phyloP scores from a whole-genome alignment of 345 rosid species.

The Dipteronia sinensis region DNA sequence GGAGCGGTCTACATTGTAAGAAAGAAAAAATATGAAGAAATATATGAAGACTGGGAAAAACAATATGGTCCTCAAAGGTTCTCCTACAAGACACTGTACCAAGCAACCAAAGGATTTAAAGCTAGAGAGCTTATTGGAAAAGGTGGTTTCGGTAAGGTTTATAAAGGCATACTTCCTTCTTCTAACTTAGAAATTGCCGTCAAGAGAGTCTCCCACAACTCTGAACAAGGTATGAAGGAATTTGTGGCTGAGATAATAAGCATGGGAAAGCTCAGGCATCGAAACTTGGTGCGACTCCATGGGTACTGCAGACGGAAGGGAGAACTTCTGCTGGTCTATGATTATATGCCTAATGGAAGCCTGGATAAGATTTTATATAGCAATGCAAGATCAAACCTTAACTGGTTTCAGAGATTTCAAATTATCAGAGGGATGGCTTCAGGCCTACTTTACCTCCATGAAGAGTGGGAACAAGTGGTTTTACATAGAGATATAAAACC shows the following conservation, averaged over 20 bases:
- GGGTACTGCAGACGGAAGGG: slow-evolving; percentile 46
- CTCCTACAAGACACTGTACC: slow-evolving; percentile 40
- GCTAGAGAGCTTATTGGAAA: slow-evolving; percentile 39
- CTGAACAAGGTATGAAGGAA: slow-evolving; percentile 47
- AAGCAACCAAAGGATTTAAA: slow-evolving; percentile 51
- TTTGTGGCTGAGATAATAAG: slow-evolving; percentile 54
- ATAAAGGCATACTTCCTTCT: slow-evolving; percentile 40
- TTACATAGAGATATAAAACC: slow-evolving; percentile 61
- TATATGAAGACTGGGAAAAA: slow-evolving; percentile 52
- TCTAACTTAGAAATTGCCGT: slow-evolving; percentile 39
- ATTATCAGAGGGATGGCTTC: slow-evolving; percentile 47
- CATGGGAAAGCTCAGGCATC: slow-evolving; percentile 47
- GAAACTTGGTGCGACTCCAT: slow-evolving; percentile 52
- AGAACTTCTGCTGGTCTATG: slow-evolving; percentile 49
- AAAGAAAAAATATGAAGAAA: slow-evolving; percentile 36
- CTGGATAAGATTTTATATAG: slow-evolving; percentile 41
- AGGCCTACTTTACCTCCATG: slow-evolving; percentile 55
- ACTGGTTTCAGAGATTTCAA: slow-evolving; percentile 45
- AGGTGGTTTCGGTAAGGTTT: slow-evolving; percentile 55
- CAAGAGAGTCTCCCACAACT: slow-evolving; percentile 44
- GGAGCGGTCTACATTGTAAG: slow-evolving; percentile 15
- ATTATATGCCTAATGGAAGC: slow-evolving; percentile 47
- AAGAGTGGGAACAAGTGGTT: slow-evolving; percentile 58
- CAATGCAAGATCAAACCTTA: slow-evolving; percentile 27
- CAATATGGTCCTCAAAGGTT: slow-evolving; percentile 48